Conservation (phyloP, 371 early-diverging fungal genomes). For the Apophysomyces elegans region DNA sequence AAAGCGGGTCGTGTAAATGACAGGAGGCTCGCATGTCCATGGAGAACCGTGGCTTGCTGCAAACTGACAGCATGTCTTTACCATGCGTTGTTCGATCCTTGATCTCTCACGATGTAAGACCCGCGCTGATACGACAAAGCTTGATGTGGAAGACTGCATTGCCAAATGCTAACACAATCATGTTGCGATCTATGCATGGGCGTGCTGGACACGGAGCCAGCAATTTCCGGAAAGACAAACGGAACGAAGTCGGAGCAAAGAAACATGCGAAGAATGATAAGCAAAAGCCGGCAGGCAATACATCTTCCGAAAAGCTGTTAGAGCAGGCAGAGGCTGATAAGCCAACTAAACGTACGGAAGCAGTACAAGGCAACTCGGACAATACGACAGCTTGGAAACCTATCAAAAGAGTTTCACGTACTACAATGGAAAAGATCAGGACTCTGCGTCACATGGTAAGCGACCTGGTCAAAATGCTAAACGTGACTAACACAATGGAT, state of each 20-base stretch:
- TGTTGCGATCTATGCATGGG: too few relatives aligned
- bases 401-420: constrained; percentile 41
- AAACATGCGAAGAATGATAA: background rate
- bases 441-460: constrained; percentile 29
- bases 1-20: background rate
- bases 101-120: background rate
- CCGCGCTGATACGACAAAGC: background rate
- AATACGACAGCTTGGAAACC: constrained; percentile 25
- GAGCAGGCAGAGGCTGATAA: too few relatives aligned
- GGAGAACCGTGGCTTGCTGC: background rate
- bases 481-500: background rate
- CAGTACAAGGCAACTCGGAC: background rate
- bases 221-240: background rate
- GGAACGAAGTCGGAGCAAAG: background rate
- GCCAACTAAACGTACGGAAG: too few relatives aligned
- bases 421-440: constrained; percentile 41
- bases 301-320: background rate
- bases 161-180: too few relatives aligned
- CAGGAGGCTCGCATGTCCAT: background rate
- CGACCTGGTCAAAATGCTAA: background rate
- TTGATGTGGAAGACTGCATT: too few relatives aligned
- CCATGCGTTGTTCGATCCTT: background rate
- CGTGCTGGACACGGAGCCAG: background rate
- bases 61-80: background rate
- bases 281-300: background rate